These are phyloP conservation scores for Simplicillium aogashimaense DNA, from an alignment of 2,329 filamentous ascomycete genomes.

Conservation along the genomic window DNA sequence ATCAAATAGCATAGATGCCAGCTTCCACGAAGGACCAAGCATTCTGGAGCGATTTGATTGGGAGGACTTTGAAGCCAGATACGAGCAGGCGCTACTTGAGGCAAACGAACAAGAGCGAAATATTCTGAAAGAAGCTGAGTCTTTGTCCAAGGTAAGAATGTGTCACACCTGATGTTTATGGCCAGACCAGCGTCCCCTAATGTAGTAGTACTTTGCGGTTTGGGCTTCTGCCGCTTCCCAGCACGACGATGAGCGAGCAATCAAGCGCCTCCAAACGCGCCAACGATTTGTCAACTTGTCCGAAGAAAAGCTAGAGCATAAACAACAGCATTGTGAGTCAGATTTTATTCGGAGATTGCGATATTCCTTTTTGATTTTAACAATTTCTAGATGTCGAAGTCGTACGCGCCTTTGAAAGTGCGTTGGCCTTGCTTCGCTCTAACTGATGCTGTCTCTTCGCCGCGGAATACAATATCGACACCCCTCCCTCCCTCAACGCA, in stretches of 20 bases:
- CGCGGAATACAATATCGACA: too few species aligned
- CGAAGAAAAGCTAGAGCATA: constrained; percentile 61
- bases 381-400: constrained; percentile 35
- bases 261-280: constrained; percentile 73
- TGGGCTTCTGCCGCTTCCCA: constrained; percentile 67
- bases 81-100: constrained; percentile 53
- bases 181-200: not conserved
- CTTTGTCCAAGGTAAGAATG: constrained; percentile 49
- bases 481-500: too few species aligned
- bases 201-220: constrained; percentile 58
- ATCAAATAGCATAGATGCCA: too few species aligned
- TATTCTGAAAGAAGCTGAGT: constrained; percentile 56
- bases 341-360: constrained; percentile 4
- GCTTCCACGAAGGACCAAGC: too few species aligned
- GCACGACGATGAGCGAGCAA: constrained; percentile 67
- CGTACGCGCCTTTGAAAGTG: constrained; percentile 52
- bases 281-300: constrained; percentile 65
- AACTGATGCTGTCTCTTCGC: too few species aligned
- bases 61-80: constrained; percentile 64
- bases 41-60: constrained; percentile 51
- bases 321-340: constrained; percentile 69
- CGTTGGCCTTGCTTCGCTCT: constrained; percentile 41
- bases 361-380: not conserved
- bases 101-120: constrained; percentile 54
- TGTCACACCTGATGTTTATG: not conserved